Conservation (phyloP, 176 grass and related monocot genomes). For the Triticum timopheevii region DNA sequence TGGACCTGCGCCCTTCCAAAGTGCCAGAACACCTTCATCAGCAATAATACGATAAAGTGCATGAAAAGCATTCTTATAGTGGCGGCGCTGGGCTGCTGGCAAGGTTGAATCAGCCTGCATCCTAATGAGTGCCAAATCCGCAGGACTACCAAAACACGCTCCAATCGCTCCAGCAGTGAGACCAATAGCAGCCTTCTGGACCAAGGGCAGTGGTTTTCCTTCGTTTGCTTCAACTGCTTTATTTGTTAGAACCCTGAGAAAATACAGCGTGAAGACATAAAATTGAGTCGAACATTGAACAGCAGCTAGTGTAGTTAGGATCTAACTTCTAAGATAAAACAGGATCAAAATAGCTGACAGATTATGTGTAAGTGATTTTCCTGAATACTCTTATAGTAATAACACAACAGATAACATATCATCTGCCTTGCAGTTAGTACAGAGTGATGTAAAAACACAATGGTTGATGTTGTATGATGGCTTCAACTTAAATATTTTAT, state of each 20-base stretch:
- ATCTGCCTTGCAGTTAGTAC: background rate
- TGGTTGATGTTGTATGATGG: background rate
- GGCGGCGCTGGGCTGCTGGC: conserved; percentile 61
- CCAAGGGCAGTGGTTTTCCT: conserved; percentile 76
- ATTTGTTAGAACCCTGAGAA: conserved; percentile 81
- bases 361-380: background rate
- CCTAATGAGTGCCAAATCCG: conserved; percentile 87
- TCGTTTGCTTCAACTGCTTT: conserved; percentile 96
- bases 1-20: conserved; percentile 94
- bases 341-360: background rate
- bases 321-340: background rate
- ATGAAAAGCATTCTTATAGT: conserved; percentile 95
- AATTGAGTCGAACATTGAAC: background rate
- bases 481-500: background rate
- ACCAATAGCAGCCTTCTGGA: conserved; percentile 84
- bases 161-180: conserved; percentile 91
- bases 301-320: background rate
- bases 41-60: conserved; percentile 70
- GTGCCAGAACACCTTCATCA: conserved; percentile 89
- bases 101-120: conserved; percentile 97
- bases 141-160: conserved; percentile 78
- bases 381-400: background rate
- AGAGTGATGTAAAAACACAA: background rate
- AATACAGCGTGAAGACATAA: background rate
- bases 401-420: too few species aligned